Conservation (phyloP, 495 filamentous ascomycete species). For the Penicillium roqueforti region DNA sequence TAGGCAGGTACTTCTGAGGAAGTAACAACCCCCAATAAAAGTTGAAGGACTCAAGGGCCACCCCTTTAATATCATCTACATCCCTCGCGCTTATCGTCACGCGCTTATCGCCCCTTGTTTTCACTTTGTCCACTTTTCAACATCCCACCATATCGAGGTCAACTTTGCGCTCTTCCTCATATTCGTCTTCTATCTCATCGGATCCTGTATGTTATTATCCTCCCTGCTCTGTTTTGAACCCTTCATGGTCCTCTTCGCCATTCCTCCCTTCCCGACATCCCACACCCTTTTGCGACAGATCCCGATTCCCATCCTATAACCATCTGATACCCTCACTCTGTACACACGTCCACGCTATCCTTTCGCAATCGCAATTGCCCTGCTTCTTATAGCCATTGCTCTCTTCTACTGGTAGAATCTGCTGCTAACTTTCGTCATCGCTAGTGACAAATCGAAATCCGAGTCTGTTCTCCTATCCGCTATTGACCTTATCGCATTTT, state of each 20-base stretch:
- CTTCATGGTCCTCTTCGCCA: not conserved
- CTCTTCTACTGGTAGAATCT: not conserved
- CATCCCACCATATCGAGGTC: slow-evolving; percentile 19
- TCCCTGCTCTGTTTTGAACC: not conserved
- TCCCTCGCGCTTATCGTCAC: slow-evolving; percentile 26
- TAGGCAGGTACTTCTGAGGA: not conserved
- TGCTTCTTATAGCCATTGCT: not conserved
- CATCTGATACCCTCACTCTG: not conserved
- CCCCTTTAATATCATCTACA: not conserved
- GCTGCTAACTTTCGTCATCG: not conserved
- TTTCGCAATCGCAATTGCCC: not conserved
- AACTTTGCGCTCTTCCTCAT: slow-evolving; percentile 1
- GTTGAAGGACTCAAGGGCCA: no score
- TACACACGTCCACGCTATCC: not conserved
- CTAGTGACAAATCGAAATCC: not conserved
- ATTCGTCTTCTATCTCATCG: not conserved
- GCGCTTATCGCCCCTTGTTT: slow-evolving; percentile 35
- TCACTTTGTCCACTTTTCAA: slow-evolving; percentile 24
- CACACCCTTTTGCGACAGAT: not conserved
- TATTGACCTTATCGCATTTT: not conserved
- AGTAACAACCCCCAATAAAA: not conserved
- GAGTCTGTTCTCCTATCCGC: not conserved
- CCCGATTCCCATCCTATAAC: not conserved
- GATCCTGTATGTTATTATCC: not conserved
- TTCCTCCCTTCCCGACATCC: not conserved